Base-by-base conservation (phyloP, 345 rosid genomes). In the Bruguiera parviflora region DNA sequence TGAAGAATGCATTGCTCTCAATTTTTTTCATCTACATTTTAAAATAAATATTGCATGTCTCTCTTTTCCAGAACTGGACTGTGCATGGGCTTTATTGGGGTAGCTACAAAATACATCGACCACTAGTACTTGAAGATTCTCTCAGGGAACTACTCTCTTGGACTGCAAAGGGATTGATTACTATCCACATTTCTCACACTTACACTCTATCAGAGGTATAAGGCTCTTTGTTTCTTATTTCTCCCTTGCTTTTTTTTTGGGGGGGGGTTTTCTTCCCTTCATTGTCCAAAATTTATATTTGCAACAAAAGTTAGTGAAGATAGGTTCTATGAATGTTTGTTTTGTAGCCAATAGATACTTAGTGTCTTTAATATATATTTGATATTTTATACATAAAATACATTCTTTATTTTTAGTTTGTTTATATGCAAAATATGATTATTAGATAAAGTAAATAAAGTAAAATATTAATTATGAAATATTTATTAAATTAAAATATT, bases 81-180 rank as follows among this genome's bases (percentile, higher is more conserved):
- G 83, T 94, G 55, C 98, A 94, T 66, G 98, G 99, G 72, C 96
- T 95, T 67, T 92, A 89, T 77, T 89, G 97, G 97, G 97, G 96
- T 19, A 92, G 97, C 87, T 81, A 92, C 77, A 78, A 46, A 43
- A 73, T 83, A 70, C 92, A 92, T 73, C 83, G 57, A 52, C 96
- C 96, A 0, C 68, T 1, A 64, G 86, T 92, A 51, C 89, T 91
- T 32, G 80, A 85, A 73, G 95, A 88, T 68, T 91, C 97, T 58
- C 64, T 88, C 21, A 80, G 31, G 60, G 99, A 89, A 82, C 84
- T 90, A 57, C 89, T 95, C 43, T 88, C 88, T 61, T 95, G 96
- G 99, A 70, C 87, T 79, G 74, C 81, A 5, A 83, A 63, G 77
- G 96, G 93, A 59, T 69, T 80, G 75, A 87, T 95, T 76, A 86